Evolutionary conservation across 2,329 filamentous ascomycete species (phyloP).

Genomic region (Boeremia lycopersici): DNA sequence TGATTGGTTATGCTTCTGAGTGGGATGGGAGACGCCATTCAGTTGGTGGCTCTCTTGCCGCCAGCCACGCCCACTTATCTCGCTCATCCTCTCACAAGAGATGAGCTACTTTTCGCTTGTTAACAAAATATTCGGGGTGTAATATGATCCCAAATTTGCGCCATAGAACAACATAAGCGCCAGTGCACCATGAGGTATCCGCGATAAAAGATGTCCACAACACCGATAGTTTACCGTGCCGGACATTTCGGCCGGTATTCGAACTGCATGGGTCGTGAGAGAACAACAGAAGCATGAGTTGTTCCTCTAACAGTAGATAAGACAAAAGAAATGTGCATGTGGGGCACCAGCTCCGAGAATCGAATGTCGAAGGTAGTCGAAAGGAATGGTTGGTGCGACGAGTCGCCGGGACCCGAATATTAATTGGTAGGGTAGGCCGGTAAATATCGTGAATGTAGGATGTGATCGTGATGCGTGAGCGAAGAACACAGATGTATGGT

Average conservation of each 20-base stretch:
- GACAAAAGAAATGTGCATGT: constrained; percentile 30
- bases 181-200: constrained; percentile 36
- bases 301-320: constrained; percentile 29
- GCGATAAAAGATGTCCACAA: constrained; percentile 25
- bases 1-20: constrained; percentile 5
- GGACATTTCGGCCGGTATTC: constrained; percentile 15
- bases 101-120: not conserved
- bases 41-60: constrained; percentile 8
- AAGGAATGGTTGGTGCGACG: constrained; percentile 31
- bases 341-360: constrained; percentile 16
- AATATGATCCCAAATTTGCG: constrained; percentile 2
- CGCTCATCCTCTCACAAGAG: not conserved
- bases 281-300: constrained; percentile 30
- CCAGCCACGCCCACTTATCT: not conserved
- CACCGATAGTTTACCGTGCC: constrained; percentile 36
- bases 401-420: constrained; percentile 46
- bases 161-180: constrained; percentile 28
- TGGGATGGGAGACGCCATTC: not conserved
- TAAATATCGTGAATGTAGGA: constrained; percentile 14
- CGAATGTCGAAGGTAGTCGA: constrained; percentile 15
- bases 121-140: constrained; percentile 2
- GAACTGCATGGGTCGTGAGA: constrained; percentile 33
- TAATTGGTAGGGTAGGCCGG: constrained; percentile 24
- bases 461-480: constrained; percentile 15
- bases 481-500: constrained; percentile 10